These are phyloP conservation scores for Coffea eugenioides DNA, from an alignment of 257 asterid species.

Conservation along the genomic window DNA sequence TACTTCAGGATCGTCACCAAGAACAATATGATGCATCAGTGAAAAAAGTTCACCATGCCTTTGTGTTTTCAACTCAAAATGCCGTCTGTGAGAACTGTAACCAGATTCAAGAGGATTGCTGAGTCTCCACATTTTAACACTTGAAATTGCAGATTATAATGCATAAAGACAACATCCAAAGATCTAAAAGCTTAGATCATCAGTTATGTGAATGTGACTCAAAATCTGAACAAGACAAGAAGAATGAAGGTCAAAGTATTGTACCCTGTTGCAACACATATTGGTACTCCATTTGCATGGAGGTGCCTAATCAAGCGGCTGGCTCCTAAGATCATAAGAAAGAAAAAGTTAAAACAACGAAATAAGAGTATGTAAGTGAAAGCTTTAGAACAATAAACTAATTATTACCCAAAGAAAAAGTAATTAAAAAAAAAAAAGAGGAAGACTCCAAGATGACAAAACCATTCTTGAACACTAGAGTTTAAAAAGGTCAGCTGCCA, in stretches of 20 bases:
- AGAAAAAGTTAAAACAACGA: constrained; percentile 1
- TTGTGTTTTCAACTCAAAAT: constrained; percentile 88
- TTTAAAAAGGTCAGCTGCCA: background rate
- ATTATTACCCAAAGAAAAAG: background rate
- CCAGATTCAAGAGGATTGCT: constrained; percentile 21
- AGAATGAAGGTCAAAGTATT: background rate
- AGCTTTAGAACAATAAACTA: background rate
- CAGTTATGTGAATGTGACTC: background rate
- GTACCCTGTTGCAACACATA: constrained; percentile 94
- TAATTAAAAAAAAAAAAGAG: no score
- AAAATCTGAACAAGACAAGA: background rate
- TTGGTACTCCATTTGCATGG: constrained; percentile 79
- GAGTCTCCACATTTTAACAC: background rate
- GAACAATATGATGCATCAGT: constrained; percentile 85
- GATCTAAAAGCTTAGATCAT: constrained; percentile 16
- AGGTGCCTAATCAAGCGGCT: constrained; percentile 72
- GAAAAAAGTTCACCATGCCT: constrained; percentile 71
- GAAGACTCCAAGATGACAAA: background rate
- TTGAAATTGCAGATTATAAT: constrained; percentile 6
- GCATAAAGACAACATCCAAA: background rate
- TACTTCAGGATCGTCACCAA: constrained; percentile 96
- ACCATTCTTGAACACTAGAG: background rate
- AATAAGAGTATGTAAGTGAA: background rate
- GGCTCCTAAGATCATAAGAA: constrained; percentile 55
- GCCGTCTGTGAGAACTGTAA: constrained; percentile 80